Evolutionary conservation across 768 basidiomycete genomes (phyloP).

Genomic region (Mycena metata): DNA sequence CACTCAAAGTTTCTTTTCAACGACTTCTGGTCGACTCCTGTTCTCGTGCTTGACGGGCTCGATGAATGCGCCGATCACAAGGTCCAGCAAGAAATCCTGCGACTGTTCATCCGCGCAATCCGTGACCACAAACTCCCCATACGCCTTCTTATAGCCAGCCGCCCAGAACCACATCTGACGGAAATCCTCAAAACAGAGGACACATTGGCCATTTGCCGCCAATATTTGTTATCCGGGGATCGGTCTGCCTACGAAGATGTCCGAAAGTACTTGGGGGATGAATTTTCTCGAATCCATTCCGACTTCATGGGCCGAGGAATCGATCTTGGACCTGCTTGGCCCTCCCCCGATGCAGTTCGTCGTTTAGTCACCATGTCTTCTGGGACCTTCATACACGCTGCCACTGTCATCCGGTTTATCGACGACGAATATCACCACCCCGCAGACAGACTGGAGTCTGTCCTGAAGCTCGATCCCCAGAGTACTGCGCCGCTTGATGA

Average conservation of each 20-base stretch:
- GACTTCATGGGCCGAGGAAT: no score
- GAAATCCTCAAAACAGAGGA: background rate
- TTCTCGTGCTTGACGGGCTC: constrained; percentile 1
- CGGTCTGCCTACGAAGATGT: no score
- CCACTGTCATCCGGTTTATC: constrained; percentile 9
- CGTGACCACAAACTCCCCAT: background rate
- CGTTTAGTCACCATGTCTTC: constrained; percentile 8
- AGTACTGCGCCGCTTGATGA: constrained; percentile 25
- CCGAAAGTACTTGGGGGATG: no score
- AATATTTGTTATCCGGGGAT: no score
- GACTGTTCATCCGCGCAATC: background rate
- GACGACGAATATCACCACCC: constrained; percentile 17
- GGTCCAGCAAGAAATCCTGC: background rate
- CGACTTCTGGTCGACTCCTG: constrained; percentile 36
- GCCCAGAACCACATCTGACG: constrained; percentile 11
- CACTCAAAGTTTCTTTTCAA: no score
- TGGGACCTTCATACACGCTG: constrained; percentile 16
- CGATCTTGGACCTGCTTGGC: background rate
- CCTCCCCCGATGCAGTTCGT: background rate
- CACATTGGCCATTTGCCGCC: no score
- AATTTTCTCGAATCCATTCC: no score
- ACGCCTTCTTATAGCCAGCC: background rate
- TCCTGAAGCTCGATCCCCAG: background rate
- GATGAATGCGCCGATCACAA: constrained; percentile 11
- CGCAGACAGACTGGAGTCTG: background rate